Percentiles rank a stretch among this genome's conserved stretches.
Evolutionary conservation across 169 alveolate species (phyloP).

Genomic region (Eimeria sp.): DNA sequence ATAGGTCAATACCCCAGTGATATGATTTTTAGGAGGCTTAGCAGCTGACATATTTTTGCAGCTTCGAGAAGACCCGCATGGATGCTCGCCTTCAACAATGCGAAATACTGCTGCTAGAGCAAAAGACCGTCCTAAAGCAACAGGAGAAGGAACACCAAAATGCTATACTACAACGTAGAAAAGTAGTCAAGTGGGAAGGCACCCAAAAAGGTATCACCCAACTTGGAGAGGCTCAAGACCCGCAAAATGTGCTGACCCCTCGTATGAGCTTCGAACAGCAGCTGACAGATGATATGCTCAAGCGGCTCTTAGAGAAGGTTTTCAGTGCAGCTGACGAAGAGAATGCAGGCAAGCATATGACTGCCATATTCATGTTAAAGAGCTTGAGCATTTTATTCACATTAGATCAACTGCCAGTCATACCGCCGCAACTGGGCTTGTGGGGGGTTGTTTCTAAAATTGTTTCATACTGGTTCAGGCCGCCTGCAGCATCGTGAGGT

Average conservation of each 20-base stretch:
- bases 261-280: conserved; percentile 78
- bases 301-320: conserved; percentile 69
- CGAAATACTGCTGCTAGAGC: conserved; percentile 64
- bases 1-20: not conserved
- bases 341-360: conserved; percentile 49
- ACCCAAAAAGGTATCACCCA: not conserved
- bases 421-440: not conserved
- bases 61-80: conserved; percentile 81
- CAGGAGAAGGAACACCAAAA: conserved; percentile 41
- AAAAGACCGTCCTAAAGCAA: conserved; percentile 42
- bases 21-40: not conserved
- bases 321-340: conserved; percentile 80
- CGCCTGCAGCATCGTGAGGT: conserved; percentile 74
- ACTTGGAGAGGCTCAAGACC: conserved; percentile 6
- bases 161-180: conserved; percentile 5
- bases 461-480: conserved; percentile 19
- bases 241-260: conserved; percentile 52
- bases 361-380: too few relatives aligned
- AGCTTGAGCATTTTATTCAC: not conserved
- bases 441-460: not conserved
- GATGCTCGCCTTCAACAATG: conserved; percentile 25
- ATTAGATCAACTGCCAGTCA: not conserved
- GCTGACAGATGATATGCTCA: conserved; percentile 27
- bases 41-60: not conserved
- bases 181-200: conserved; percentile 55